phyloP scores from a whole-genome alignment of 495 filamentous ascomycete species.

The Friedmanniomyces endolithicus region DNA sequence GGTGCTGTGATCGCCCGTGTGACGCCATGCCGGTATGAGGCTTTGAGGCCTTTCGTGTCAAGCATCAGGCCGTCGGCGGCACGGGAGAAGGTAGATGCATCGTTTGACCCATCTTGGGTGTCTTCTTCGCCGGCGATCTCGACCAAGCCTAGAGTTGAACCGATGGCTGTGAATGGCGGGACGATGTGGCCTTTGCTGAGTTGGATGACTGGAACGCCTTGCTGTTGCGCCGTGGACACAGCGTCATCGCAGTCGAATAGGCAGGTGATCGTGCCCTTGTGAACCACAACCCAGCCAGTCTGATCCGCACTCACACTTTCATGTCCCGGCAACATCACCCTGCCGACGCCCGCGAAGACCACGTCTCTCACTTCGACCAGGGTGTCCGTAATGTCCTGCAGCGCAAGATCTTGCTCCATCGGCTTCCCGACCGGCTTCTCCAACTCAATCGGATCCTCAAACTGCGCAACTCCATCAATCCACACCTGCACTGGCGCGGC shows the following conservation, averaged over 20 bases:
- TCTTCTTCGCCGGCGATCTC: slow-evolving; percentile 42
- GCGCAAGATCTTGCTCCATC: slow-evolving; percentile 16
- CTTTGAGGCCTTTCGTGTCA: slow-evolving; percentile 33
- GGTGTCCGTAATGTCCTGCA: slow-evolving; percentile 19
- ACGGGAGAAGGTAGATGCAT: slow-evolving; percentile 28
- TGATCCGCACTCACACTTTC: neutral
- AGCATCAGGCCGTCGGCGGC: slow-evolving; percentile 41
- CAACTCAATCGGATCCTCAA: slow-evolving; percentile 20
- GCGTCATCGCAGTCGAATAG: slow-evolving; percentile 27
- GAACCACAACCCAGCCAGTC: slow-evolving; percentile 35
- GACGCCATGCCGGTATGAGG: slow-evolving; percentile 39
- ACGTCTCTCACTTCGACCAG: slow-evolving; percentile 16
- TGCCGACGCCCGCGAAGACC: slow-evolving; percentile 18
- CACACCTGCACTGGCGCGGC: slow-evolving; percentile 51
- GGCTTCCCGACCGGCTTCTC: slow-evolving; percentile 25
- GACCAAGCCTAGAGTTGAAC: slow-evolving; percentile 40
- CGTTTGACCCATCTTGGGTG: slow-evolving; percentile 36
- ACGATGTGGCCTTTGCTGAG: slow-evolving; percentile 46
- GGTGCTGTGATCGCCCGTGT: slow-evolving; percentile 39
- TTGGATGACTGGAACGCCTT: slow-evolving; percentile 25
- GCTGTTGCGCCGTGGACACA: slow-evolving; percentile 1
- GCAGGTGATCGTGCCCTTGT: slow-evolving; percentile 40
- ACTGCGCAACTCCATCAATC: slow-evolving; percentile 44
- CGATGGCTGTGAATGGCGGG: slow-evolving; percentile 43
- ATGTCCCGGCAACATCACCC: neutral